Evolutionary conservation across 257 asterid genomes (phyloP).

Genomic region (Plectranthus barbatus): DNA sequence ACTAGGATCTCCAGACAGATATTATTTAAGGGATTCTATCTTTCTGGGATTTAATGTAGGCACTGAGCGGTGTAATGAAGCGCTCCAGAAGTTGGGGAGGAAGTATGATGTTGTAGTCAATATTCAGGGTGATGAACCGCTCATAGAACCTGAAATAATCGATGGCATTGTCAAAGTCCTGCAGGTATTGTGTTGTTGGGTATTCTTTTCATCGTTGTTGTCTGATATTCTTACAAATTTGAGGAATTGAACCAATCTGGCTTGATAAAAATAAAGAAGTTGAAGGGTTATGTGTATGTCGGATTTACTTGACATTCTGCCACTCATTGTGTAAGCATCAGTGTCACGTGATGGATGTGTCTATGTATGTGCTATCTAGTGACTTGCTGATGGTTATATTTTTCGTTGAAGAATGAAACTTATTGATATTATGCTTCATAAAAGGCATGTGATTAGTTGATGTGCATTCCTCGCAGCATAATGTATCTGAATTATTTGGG

Average conservation of each 20-base stretch:
- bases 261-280: background rate
- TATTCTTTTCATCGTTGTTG: background rate
- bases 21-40: background rate
- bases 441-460: background rate
- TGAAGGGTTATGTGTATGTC: background rate
- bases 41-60: conserved; percentile 30
- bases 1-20: background rate
- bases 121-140: conserved; percentile 94
- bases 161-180: conserved; percentile 74
- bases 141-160: conserved; percentile 77
- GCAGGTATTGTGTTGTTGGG: conserved; percentile 37
- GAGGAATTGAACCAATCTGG: background rate
- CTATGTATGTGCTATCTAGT: background rate
- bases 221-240: background rate
- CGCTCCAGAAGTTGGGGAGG: conserved; percentile 57
- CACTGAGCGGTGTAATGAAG: conserved; percentile 77
- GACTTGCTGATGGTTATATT: background rate
- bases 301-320: background rate
- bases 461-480: background rate
- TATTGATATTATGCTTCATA: background rate
- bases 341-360: background rate
- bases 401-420: background rate
- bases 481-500: background rate
- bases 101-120: conserved; percentile 73
- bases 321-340: background rate